phyloP scores from a whole-genome alignment of 306 rosid genomes.

The Casuarina glauca region DNA sequence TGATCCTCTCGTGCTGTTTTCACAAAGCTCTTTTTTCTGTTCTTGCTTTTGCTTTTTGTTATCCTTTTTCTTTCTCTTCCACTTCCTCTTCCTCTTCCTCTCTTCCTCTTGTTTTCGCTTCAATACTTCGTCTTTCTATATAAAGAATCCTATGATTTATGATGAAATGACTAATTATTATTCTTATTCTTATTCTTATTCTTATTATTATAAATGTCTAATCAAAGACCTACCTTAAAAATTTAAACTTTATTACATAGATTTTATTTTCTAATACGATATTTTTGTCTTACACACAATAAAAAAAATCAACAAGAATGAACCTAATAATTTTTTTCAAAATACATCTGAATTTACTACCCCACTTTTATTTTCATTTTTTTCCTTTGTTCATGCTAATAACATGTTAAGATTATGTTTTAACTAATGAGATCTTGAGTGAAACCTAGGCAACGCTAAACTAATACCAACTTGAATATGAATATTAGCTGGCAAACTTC shows the following conservation, averaged over 20 bases:
- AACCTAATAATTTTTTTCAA: too few relatives aligned
- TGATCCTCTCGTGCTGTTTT: slow-evolving; percentile 19
- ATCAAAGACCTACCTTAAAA: too few relatives aligned
- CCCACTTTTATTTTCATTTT: too few relatives aligned
- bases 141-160: neutral
- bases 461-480: neutral
- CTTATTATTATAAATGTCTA: too few relatives aligned
- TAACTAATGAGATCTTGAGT: neutral
- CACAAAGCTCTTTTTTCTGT: slow-evolving; percentile 11
- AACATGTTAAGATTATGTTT: neutral
- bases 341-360: neutral
- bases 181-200: too few relatives aligned
- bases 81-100: neutral
- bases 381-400: neutral
- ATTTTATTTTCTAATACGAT: too few relatives aligned
- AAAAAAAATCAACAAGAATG: too few relatives aligned
- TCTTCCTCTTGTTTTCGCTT: neutral
- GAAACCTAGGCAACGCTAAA: neutral
- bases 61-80: neutral
- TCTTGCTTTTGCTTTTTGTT: neutral
- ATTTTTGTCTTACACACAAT: too few relatives aligned
- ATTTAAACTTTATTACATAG: too few relatives aligned
- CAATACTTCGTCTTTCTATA: neutral
- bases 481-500: neutral
- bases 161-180: too few relatives aligned